A percentile compares a stretch with the other conserved stretches of the same genome.
Conservation (phyloP, 129 eudicot species). For the Cynara cardunculus region DNA sequence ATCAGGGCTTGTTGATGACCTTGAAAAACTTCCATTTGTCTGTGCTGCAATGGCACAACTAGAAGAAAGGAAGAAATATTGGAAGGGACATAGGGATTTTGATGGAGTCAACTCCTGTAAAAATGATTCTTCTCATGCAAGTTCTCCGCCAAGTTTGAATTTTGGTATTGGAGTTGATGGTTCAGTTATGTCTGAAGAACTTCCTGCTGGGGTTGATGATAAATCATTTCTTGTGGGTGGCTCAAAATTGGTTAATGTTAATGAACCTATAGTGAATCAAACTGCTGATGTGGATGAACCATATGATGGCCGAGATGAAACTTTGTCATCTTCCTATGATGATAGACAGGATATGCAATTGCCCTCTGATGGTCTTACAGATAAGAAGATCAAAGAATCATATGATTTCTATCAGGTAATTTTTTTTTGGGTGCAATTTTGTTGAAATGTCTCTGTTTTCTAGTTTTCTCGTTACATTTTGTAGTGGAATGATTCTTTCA, state of each 20-base stretch:
- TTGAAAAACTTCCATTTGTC: slow-evolving; percentile 89
- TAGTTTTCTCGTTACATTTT: not conserved
- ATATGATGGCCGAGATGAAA: slow-evolving; percentile 37
- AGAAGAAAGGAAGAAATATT: slow-evolving; percentile 61
- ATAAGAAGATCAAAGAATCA: slow-evolving; percentile 47
- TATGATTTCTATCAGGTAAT: slow-evolving; percentile 90
- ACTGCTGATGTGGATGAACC: slow-evolving; percentile 39
- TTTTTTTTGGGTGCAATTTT: not conserved
- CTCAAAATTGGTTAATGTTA: slow-evolving; percentile 17
- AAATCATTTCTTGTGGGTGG: slow-evolving; percentile 22
- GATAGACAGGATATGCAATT: slow-evolving; percentile 38
- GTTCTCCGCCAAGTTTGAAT: slow-evolving; percentile 41
- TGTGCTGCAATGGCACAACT: slow-evolving; percentile 94
- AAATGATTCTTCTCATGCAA: slow-evolving; percentile 8
- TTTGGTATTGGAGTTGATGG: slow-evolving; percentile 17
- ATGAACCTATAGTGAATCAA: slow-evolving; percentile 34
- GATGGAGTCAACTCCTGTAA: slow-evolving; percentile 18
- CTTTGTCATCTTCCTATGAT: slow-evolving; percentile 48
- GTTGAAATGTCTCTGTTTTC: not conserved
- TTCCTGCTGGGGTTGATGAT: slow-evolving; percentile 22
- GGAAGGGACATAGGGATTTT: slow-evolving; percentile 53
- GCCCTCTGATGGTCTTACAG: slow-evolving; percentile 25
- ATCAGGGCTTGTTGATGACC: slow-evolving; percentile 91
- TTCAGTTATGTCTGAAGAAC: slow-evolving; percentile 10
- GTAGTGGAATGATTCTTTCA: not conserved